phyloP scores from a whole-genome alignment of 345 rosid species.

The Pistacia vera region DNA sequence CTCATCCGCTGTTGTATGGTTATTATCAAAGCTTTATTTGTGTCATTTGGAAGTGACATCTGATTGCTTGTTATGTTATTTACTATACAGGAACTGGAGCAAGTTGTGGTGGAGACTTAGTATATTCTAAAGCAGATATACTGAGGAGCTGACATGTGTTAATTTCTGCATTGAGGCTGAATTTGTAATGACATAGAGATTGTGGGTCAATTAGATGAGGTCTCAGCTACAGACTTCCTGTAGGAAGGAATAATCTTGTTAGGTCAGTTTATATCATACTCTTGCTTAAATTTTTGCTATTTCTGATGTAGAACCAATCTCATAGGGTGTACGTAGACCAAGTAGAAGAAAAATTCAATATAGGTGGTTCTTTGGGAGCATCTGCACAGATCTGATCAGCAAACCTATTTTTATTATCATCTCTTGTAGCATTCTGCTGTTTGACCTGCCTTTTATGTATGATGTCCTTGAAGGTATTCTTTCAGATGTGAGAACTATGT shows the following conservation, averaged over 20 bases:
- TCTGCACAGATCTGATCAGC: not conserved
- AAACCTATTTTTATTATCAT: not conserved
- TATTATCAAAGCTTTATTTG: not conserved
- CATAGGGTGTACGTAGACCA: not conserved
- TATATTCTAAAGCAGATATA: slow-evolving; percentile 58
- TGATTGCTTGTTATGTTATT: slow-evolving; percentile 13
- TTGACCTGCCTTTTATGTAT: not conserved
- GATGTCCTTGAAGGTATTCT: not conserved
- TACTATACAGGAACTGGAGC: slow-evolving; percentile 54
- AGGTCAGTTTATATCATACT: slow-evolving; percentile 44
- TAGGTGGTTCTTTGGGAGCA: not conserved
- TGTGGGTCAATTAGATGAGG: slow-evolving; percentile 58
- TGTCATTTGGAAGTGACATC: slow-evolving; percentile 2
- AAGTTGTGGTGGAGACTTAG: slow-evolving; percentile 86
- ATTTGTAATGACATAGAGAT: slow-evolving; percentile 44
- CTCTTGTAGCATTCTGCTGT: not conserved
- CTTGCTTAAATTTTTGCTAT: not conserved
- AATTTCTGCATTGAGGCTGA: slow-evolving; percentile 49
- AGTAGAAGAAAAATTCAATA: not conserved
- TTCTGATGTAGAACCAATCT: not conserved
- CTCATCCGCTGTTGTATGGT: slow-evolving; percentile 7
- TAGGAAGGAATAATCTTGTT: slow-evolving; percentile 50
- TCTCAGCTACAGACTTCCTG: slow-evolving; percentile 54
- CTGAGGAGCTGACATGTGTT: slow-evolving; percentile 34
- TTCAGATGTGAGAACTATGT: not conserved